A percentile compares a stretch with the other conserved stretches of the same genome.
Conservation (phyloP, 83 land plant genomes). For the Isoetes engelmannii region DNA sequence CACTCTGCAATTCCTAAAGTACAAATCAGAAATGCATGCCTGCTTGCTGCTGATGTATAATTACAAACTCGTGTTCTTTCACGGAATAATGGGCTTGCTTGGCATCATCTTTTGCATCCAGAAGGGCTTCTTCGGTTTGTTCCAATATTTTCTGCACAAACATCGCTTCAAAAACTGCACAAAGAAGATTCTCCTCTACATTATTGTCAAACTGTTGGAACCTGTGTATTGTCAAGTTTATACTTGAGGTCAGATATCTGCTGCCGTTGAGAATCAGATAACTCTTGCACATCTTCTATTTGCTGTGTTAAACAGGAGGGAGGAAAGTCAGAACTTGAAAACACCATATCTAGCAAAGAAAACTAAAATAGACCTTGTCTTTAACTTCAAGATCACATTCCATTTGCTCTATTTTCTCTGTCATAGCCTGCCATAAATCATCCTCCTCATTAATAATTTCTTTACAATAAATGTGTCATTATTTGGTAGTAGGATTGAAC, state of each 20-base stretch:
- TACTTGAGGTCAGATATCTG: constrained; percentile 46
- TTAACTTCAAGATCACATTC: constrained; percentile 40
- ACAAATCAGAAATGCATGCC: constrained; percentile 32
- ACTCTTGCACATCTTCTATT: constrained; percentile 63
- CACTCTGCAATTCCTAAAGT: neutral
- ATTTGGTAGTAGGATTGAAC: constrained; percentile 20
- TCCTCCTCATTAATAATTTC: neutral
- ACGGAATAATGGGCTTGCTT: constrained; percentile 49
- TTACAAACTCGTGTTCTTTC: constrained; percentile 68
- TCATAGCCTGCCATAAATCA: constrained; percentile 55
- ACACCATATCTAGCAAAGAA: neutral
- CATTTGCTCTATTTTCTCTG: constrained; percentile 81
- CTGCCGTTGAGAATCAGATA: constrained; percentile 42
- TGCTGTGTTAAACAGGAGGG: constrained; percentile 36
- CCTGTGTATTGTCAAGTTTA: constrained; percentile 66
- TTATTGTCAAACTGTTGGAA: constrained; percentile 14
- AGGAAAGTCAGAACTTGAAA: neutral
- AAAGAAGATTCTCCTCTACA: too few species aligned
- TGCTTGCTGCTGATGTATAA: constrained; percentile 63
- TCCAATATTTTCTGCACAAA: constrained; percentile 70
- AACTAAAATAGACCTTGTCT: constrained; percentile 45
- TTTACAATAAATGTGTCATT: neutral
- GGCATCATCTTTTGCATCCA: constrained; percentile 45
- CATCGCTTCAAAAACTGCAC: neutral
- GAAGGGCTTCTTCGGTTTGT: constrained; percentile 43